Base-by-base conservation (phyloP, 768 basidiomycete genomes). In the Russula abietina region DNA sequence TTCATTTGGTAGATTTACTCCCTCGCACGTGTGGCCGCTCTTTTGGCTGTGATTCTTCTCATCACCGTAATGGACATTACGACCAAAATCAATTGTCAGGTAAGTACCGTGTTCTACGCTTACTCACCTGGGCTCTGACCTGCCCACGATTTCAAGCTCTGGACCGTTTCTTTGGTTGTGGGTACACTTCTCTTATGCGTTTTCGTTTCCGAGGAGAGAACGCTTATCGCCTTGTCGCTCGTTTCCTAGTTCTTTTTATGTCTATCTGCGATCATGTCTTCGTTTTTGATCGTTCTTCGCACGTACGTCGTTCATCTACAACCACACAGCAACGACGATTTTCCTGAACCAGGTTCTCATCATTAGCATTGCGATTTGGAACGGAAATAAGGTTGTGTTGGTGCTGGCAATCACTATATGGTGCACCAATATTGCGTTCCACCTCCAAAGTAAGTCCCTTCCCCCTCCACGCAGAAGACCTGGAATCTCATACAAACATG, bases 341-440 rank as follows among this genome's bases (percentile, higher is more conserved):
- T 51, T 36, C 51, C 11, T 10, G 10, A 36, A 28, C 16, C 32
- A 39, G 26, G 17, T 14, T 2, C 24, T 50, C 26, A 58, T n/a
- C 6, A 16, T 17, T 24, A 58, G 57, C 5, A n/a, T 61, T 22
- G 60, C 53, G 2, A 46, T 61, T n/a, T 61, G 60, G 60, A 46
- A 41, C 9, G 36, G 17, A 32, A 43, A 36, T n/a, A 49, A 19
- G 16, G 17, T 38, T 12, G 45, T 38, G 2, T 0, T 55, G 0
- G 14, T 17, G 11, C 10, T 54, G 3, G 17, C 46, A 1, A 6
- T 17, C 2, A 28, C 3, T 12, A 10, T 28, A n/a, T 61, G 52
- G 60, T 3, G 0, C 12, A 26, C 17, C 12, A 55, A 17, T 24
- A 8, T 61, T 30, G 28, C 4, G 9, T 24, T 54, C 33, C 45